phyloP scores from a whole-genome alignment of 352 stramenopile genomes.

The Bremia lactucae region DNA sequence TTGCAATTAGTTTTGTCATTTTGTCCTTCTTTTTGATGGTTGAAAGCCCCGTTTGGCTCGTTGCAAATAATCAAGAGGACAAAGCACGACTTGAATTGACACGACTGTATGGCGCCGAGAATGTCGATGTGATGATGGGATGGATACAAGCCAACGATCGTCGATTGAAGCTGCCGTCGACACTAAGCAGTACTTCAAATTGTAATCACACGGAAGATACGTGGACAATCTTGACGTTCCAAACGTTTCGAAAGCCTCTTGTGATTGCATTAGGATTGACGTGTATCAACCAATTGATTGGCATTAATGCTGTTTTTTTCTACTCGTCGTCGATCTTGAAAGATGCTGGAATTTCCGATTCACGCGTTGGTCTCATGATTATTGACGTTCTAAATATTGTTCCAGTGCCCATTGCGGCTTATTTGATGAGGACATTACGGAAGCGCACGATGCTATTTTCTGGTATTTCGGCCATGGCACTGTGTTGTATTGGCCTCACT shows the following conservation, averaged over 20 bases:
- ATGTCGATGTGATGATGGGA: slow-evolving; percentile 19
- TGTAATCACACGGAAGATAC: slow-evolving; percentile 9
- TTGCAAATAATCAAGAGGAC: slow-evolving; percentile 20
- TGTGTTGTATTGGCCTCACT: slow-evolving; percentile 33
- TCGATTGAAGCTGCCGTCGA: slow-evolving; percentile 16
- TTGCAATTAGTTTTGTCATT: slow-evolving; percentile 15
- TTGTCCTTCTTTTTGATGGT: slow-evolving; percentile 27
- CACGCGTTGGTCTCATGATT: slow-evolving; percentile 38
- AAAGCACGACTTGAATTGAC: slow-evolving; percentile 18
- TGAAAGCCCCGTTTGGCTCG: slow-evolving; percentile 34
- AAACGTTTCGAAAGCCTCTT: slow-evolving; percentile 24
- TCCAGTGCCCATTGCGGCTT: slow-evolving; percentile 22
- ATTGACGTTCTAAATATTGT: slow-evolving; percentile 42
- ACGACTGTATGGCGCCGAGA: slow-evolving; percentile 25
- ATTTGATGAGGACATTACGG: slow-evolving; percentile 19
- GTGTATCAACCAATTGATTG: slow-evolving; percentile 46
- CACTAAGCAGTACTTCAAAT: slow-evolving; percentile 1
- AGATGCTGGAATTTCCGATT: slow-evolving; percentile 34
- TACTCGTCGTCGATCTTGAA: slow-evolving; percentile 56
- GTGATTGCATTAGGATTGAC: slow-evolving; percentile 31
- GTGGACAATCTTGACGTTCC: slow-evolving; percentile 14
- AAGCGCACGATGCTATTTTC: slow-evolving; percentile 34
- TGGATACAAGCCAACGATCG: slow-evolving; percentile 22
- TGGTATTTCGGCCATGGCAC: slow-evolving; percentile 28
- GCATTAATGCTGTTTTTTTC: slow-evolving; percentile 56